Evolutionary conservation across 108 stramenopile species (phyloP).

Genomic region (Nitzschia putrida): DNA sequence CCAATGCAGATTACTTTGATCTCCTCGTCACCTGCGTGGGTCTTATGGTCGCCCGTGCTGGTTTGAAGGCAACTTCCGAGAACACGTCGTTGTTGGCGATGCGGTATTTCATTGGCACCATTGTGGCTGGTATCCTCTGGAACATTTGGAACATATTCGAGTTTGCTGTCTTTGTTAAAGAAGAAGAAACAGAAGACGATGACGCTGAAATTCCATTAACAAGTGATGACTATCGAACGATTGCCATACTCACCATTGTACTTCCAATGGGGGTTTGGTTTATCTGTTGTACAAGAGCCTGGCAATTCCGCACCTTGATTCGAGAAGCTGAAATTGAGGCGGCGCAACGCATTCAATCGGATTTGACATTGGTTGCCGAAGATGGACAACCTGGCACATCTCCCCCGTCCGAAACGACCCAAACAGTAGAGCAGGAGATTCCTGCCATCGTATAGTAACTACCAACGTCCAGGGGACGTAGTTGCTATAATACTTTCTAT

Average conservation of each 20-base stretch:
- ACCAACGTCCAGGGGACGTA: too few species aligned
- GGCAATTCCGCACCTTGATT: slow-evolving; percentile 68
- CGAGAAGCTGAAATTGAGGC: slow-evolving; percentile 79
- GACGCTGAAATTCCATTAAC: slow-evolving; percentile 18
- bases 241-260: slow-evolving; percentile 62
- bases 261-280: slow-evolving; percentile 73
- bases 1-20: slow-evolving; percentile 66
- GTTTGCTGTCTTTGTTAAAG: slow-evolving; percentile 21
- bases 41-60: slow-evolving; percentile 69
- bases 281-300: slow-evolving; percentile 71
- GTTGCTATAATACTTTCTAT: too few species aligned
- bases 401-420: too few species aligned
- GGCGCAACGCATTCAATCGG: slow-evolving; percentile 47
- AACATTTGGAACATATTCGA: slow-evolving; percentile 38
- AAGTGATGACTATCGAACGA: slow-evolving; percentile 45
- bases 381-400: too few species aligned
- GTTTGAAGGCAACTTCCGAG: slow-evolving; percentile 68
- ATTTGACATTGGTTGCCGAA: slow-evolving; percentile 19
- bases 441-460: too few species aligned
- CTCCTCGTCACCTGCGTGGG: slow-evolving; percentile 56
- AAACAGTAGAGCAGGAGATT: too few species aligned
- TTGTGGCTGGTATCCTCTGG: slow-evolving; percentile 58
- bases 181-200: slow-evolving; percentile 7
- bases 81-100: slow-evolving; percentile 61
- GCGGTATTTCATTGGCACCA: slow-evolving; percentile 55